Percentiles rank a stretch among this genome's conserved stretches.
These are phyloP conservation scores for Moesziomyces globuligerus DNA, from an alignment of 1,284 basidiomycete species.

Conservation along the genomic window DNA sequence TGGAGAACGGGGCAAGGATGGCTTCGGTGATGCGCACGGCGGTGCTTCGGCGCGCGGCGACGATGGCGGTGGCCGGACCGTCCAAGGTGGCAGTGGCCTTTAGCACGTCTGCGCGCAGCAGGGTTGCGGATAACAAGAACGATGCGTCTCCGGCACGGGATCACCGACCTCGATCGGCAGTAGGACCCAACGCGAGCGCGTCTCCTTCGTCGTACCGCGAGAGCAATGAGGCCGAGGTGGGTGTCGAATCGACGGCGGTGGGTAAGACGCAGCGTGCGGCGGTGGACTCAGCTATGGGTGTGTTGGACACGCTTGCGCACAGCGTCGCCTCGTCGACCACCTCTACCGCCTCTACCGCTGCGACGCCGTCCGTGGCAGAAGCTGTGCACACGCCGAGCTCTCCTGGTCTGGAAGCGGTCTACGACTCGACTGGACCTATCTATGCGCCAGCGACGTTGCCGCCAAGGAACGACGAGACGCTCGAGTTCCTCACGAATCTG, in stretches of 20 bases:
- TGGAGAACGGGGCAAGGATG: too few relatives aligned
- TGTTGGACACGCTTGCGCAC: slow-evolving; percentile 24
- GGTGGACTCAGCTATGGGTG: slow-evolving; percentile 31
- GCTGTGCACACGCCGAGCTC: neutral
- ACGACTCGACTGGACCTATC: slow-evolving; percentile 16
- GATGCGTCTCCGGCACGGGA: slow-evolving; percentile 18
- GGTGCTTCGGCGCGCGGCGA: neutral
- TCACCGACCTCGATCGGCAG: slow-evolving; percentile 20
- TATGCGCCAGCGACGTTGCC: slow-evolving; percentile 53
- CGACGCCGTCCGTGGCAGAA: slow-evolving; percentile 6
- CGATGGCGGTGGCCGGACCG: slow-evolving; percentile 7
- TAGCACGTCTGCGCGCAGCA: neutral
- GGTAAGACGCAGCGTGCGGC: slow-evolving; percentile 36
- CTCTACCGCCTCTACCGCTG: slow-evolving; percentile 1
- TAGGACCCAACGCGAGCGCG: slow-evolving; percentile 5
- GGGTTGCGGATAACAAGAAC: slow-evolving; percentile 36
- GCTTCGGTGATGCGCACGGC: slow-evolving; percentile 15
- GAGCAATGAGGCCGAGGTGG: slow-evolving; percentile 21
- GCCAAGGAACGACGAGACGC: slow-evolving; percentile 55
- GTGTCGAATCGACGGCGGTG: neutral
- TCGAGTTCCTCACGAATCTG: slow-evolving; percentile 66
- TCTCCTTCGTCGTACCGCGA: slow-evolving; percentile 8
- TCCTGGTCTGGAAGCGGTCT: slow-evolving; percentile 5
- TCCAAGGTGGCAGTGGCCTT: slow-evolving; percentile 10
- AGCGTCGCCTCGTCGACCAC: slow-evolving; percentile 5